phyloP scores from a whole-genome alignment of 202 grass and related monocot genomes.

The Brachypodium distachyon region DNA sequence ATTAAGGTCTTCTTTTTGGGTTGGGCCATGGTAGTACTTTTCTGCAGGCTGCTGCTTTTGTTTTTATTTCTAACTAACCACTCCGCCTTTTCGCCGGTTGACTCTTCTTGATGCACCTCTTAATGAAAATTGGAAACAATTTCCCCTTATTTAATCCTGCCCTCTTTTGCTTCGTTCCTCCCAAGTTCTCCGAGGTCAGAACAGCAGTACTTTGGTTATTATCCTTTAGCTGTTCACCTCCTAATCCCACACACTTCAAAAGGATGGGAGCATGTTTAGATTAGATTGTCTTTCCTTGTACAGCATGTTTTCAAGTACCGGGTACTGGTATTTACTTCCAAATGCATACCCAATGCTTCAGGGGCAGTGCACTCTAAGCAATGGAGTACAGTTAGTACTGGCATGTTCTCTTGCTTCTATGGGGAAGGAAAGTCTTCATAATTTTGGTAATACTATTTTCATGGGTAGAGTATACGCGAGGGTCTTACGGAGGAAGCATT shows the following conservation, averaged over 20 bases:
- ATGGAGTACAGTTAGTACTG: slow-evolving; percentile 12
- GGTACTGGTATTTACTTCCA: background rate
- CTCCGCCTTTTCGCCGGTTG: background rate
- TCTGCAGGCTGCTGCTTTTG: slow-evolving; percentile 25
- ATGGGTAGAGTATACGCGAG: slow-evolving; percentile 10
- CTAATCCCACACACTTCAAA: background rate
- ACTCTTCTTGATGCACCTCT: background rate
- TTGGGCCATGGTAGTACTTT: slow-evolving; percentile 20
- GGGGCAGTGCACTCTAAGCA: slow-evolving; percentile 18
- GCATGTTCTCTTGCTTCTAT: background rate
- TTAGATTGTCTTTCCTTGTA: background rate
- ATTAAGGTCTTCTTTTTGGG: slow-evolving; percentile 21
- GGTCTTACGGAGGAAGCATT: slow-evolving; percentile 1
- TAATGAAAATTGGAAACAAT: background rate
- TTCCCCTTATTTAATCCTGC: background rate
- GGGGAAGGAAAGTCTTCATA: background rate
- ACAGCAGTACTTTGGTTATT: background rate
- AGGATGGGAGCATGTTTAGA: background rate
- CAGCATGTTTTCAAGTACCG: slow-evolving; percentile 3
- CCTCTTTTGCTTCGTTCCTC: background rate
- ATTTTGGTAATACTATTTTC: background rate
- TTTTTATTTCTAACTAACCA: background rate
- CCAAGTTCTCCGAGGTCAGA: background rate
- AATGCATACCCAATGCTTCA: background rate
- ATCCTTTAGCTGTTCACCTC: slow-evolving; percentile 3